phyloP scores from a whole-genome alignment of 1,284 basidiomycete genomes.

The Apiotrichum veenhuisii region DNA sequence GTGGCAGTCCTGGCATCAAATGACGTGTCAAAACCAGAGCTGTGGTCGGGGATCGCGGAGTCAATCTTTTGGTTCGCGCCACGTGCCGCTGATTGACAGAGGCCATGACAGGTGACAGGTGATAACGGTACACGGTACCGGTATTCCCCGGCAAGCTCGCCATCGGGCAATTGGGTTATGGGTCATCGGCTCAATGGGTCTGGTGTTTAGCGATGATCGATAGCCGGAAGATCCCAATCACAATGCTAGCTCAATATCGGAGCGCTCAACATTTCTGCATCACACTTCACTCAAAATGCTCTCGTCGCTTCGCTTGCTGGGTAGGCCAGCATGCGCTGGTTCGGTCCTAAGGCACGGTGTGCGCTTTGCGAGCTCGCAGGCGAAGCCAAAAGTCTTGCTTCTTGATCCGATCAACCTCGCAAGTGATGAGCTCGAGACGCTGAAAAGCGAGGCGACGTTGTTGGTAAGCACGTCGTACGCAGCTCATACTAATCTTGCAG shows the following conservation, averaged over 20 bases:
- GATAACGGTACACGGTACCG: too few relatives aligned
- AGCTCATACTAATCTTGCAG: conserved; percentile 11
- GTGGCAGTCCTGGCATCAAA: background rate
- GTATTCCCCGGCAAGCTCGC: too few relatives aligned
- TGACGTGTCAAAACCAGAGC: background rate
- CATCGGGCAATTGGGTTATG: too few relatives aligned
- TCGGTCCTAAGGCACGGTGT: background rate
- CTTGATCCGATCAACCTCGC: conserved; percentile 31
- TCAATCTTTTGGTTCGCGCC: too few relatives aligned
- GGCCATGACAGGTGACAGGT: too few relatives aligned
- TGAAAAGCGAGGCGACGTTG: conserved; percentile 16
- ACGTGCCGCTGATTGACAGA: too few relatives aligned
- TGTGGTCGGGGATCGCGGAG: too few relatives aligned
- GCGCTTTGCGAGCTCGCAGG: background rate
- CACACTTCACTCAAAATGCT: background rate
- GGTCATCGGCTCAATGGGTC: too few relatives aligned
- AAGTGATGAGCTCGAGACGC: conserved; percentile 13
- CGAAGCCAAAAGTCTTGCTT: conserved; percentile 22
- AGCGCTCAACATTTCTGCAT: too few relatives aligned
- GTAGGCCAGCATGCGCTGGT: background rate
- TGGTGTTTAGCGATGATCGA: too few relatives aligned
- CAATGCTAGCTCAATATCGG: too few relatives aligned
- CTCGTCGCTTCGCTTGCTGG: background rate
- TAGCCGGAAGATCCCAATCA: too few relatives aligned
- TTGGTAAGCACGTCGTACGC: conserved; percentile 12